These are phyloP conservation scores for Henningerozyma blattae DNA, from an alignment of 805 yeast species.

Conservation along the genomic window DNA sequence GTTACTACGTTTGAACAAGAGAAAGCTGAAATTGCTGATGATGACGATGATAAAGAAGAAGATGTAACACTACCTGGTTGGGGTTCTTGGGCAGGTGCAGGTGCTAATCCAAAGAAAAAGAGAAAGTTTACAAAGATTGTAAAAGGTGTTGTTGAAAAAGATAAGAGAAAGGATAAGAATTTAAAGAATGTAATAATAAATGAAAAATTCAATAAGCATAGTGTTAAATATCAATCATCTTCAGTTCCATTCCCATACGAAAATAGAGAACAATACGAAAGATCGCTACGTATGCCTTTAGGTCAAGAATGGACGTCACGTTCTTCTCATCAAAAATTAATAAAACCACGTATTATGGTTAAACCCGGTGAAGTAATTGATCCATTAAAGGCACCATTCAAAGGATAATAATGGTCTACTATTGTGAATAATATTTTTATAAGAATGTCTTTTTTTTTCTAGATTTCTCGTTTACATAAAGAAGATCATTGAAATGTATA, in stretches of 20 bases:
- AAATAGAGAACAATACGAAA: slow-evolving; percentile 86
- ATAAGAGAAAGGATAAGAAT: slow-evolving; percentile 68
- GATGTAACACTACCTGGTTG: slow-evolving; percentile 90
- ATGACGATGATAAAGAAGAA: slow-evolving; percentile 80
- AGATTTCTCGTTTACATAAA: too few species aligned
- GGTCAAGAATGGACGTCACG: slow-evolving; percentile 95
- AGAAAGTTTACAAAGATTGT: slow-evolving; percentile 57
- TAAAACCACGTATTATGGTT: slow-evolving; percentile 78
- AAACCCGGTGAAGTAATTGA: slow-evolving; percentile 85
- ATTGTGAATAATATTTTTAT: too few species aligned
- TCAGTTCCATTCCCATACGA: slow-evolving; percentile 95
- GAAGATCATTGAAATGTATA: too few species aligned
- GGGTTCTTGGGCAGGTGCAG: slow-evolving; percentile 83
- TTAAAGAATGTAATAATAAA: slow-evolving; percentile 78
- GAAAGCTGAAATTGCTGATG: slow-evolving; percentile 50
- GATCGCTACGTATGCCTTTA: slow-evolving; percentile 87
- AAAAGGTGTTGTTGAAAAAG: slow-evolving; percentile 61
- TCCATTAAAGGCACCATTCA: slow-evolving; percentile 81
- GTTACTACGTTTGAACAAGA: slow-evolving; percentile 66
- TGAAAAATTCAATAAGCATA: slow-evolving; percentile 76
- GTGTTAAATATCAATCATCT: slow-evolving; percentile 70
- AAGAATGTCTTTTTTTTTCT: too few species aligned
- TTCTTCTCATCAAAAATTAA: slow-evolving; percentile 73
- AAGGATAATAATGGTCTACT: too few species aligned
- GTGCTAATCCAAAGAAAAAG: slow-evolving; percentile 33